phyloP scores from a whole-genome alignment of 2,329 filamentous ascomycete genomes.

The Capronia americana region DNA sequence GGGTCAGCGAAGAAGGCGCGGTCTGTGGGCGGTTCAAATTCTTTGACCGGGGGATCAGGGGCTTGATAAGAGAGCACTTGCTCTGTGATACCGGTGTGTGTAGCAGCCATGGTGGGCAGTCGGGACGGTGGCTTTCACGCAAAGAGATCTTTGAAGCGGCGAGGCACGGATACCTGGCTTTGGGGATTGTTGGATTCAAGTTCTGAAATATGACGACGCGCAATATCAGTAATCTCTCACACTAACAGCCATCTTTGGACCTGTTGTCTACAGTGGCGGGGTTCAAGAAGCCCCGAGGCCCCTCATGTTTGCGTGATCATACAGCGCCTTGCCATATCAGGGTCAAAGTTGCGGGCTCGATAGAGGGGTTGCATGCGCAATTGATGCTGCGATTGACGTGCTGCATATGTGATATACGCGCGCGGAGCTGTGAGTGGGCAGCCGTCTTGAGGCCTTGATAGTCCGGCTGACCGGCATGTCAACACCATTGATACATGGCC shows the following conservation, averaged over 20 bases:
- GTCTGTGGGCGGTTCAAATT: constrained; percentile 33
- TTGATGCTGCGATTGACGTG: neutral
- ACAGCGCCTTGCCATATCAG: constrained; percentile 1
- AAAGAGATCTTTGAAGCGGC: neutral
- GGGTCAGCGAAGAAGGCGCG: constrained; percentile 46
- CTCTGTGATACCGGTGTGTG: constrained; percentile 30
- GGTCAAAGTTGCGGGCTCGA: neutral
- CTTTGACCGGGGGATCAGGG: constrained; percentile 30
- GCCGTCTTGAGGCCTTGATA: neutral
- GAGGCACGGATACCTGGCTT: too few relatives aligned
- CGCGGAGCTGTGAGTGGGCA: neutral
- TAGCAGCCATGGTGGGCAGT: constrained; percentile 10
- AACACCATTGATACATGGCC: neutral
- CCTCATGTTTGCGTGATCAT: constrained; percentile 7
- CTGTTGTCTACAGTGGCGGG: neutral
- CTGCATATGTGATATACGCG: neutral
- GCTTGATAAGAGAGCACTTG: constrained; percentile 30
- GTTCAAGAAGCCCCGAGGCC: neutral
- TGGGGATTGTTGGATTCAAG: neutral
- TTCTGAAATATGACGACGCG: neutral
- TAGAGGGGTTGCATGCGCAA: neutral
- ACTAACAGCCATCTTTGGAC: neutral
- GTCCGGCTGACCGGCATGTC: neutral
- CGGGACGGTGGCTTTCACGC: neutral
- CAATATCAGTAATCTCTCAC: neutral